A percentile compares a stretch with the other conserved stretches of the same genome.
These are phyloP conservation scores for Starmerella bombi DNA, from an alignment of 805 yeast genomes.

Conservation along the genomic window DNA sequence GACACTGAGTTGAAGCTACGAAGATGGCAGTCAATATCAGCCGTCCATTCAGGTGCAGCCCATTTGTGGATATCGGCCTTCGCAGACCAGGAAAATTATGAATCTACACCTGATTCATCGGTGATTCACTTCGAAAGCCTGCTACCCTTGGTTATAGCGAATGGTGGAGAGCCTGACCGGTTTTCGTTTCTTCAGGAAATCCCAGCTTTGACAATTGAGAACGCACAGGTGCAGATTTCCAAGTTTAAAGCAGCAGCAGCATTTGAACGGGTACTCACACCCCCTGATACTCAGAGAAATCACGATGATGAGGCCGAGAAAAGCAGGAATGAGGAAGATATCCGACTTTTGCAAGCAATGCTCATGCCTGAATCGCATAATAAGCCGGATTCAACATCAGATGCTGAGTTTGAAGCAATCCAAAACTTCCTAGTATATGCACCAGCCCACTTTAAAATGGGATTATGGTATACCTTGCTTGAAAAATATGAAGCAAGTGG, in stretches of 20 bases:
- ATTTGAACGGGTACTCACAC: conserved; percentile 40
- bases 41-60: not conserved
- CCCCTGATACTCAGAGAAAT: not conserved
- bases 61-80: conserved; percentile 18
- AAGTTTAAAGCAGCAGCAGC: conserved; percentile 57
- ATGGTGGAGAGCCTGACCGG: not conserved
- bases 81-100: conserved; percentile 10
- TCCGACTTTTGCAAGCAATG: conserved; percentile 25
- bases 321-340: conserved; percentile 7
- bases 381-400: conserved; percentile 12
- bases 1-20: conserved; percentile 1
- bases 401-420: conserved; percentile 38
- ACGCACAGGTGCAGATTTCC: conserved; percentile 51
- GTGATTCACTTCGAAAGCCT: conserved; percentile 22
- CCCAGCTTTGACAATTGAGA: conserved; percentile 28
- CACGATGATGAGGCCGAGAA: not conserved
- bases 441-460: conserved; percentile 51
- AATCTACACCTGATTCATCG: conserved; percentile 20
- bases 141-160: not conserved
- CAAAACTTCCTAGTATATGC: conserved; percentile 47
- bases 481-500: conserved; percentile 36
- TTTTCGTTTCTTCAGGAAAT: conserved; percentile 9
- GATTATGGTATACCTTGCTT: conserved; percentile 63
- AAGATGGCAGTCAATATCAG: conserved; percentile 11
- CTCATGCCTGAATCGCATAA: conserved; percentile 25